Base-by-base conservation (phyloP, 2,329 filamentous ascomycete species). In the Fonsecaea nubica region DNA sequence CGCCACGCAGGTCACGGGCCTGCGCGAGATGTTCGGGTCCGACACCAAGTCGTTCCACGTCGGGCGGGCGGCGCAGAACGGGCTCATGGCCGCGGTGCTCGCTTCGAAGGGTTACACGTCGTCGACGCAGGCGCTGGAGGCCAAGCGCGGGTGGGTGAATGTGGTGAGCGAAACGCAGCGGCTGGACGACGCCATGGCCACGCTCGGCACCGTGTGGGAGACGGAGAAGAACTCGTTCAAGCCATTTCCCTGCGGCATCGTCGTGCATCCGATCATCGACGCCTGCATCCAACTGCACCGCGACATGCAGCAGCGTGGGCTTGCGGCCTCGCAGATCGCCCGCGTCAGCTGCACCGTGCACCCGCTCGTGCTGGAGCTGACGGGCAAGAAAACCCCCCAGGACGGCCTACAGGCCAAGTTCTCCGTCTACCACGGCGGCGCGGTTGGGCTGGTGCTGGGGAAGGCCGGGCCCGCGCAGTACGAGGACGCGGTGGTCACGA, bases 1-100 rank as follows among this genome's bases (percentile, higher is more conserved):
- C 1, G 79, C 83, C 0, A 84, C 82, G 3, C 84, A 86, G 72
- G 84, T 85, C 1, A 79, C 81, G 3, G 84, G 85, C 0, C 77
- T 86, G 66, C 78, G 84, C 30, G 84, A 84, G 66, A 83, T 84
- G 78, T 86, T 86, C 65, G 85, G 85, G 10, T 82, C 80, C 10
- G 82, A 86, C 72, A 85, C 83, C 8, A 86, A 87, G 72, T 82
- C 82, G 2, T 85, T 86, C 69, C 84, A 87, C 72, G 77, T 82
- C 2, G 84, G 84, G 0, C 80, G 84, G 1, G 83, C 84, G 9
- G 83, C 84, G 0, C 82, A 86, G 71, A 82, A 79, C 61, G 85
- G 84, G 0, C 75, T 86, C 32, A 69, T 85, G 35, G 80, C 83
- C 50, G 79, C 79, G 3, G 56, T 82, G 4, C 72, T 85, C 10